Conservation (phyloP, 345 rosid genomes). For the Salix brachista region DNA sequence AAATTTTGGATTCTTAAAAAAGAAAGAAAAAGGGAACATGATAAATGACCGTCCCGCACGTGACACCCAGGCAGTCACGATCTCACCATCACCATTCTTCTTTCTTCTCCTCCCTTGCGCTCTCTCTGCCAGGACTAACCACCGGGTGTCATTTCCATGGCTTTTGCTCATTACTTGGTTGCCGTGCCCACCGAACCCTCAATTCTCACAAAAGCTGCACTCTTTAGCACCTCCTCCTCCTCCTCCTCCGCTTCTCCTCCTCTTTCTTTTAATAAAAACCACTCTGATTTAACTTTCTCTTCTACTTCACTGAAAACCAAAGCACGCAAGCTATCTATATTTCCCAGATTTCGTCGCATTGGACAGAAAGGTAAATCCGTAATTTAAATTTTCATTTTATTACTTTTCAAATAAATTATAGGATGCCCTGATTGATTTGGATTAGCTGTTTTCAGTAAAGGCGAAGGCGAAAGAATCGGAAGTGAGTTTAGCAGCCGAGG, state of each 20-base stretch:
- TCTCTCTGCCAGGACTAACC: neutral
- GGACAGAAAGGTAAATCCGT: conserved; percentile 36
- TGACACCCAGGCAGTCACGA: conserved; percentile 10
- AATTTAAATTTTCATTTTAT: neutral
- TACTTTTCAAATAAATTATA: neutral
- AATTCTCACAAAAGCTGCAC: conserved; percentile 17
- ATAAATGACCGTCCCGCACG: neutral
- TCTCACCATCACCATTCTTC: neutral
- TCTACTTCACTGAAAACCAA: conserved; percentile 28
- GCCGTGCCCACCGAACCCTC: conserved; percentile 44
- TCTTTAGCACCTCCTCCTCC: conserved; percentile 14
- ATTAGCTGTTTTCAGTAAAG: conserved; percentile 38
- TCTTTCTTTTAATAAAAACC: neutral
- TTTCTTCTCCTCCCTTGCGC: neutral
- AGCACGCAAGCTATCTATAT: conserved; percentile 31
- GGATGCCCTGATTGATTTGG: too few relatives aligned
- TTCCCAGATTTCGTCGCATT: conserved; percentile 22
- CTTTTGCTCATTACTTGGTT: conserved; percentile 49
- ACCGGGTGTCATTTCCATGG: conserved; percentile 33
- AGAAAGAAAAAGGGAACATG: too few relatives aligned
- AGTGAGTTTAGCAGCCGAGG: conserved; percentile 47
- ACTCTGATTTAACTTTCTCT: conserved; percentile 10
- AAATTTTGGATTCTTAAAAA: too few relatives aligned
- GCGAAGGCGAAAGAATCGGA: conserved; percentile 58
- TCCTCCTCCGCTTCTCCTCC: conserved; percentile 9